These are phyloP conservation scores for Lanmaoa rubissima DNA, from an alignment of 768 basidiomycete genomes.

Conservation along the genomic window DNA sequence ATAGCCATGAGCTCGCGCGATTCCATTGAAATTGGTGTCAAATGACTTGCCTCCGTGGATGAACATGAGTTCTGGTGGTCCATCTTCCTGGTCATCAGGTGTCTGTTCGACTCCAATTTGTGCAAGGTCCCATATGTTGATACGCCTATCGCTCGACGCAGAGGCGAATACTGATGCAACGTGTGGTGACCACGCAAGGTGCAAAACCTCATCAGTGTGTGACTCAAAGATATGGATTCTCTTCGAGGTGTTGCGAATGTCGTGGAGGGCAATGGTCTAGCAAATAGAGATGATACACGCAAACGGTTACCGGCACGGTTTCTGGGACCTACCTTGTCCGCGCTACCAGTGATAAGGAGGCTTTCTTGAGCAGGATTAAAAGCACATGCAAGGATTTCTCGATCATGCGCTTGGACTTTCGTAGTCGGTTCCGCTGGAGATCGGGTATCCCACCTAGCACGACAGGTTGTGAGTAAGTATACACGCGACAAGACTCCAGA, in stretches of 20 bases:
- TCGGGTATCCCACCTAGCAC: slow-evolving; percentile 87
- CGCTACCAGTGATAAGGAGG: slow-evolving; percentile 86
- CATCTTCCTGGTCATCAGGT: slow-evolving; percentile 97
- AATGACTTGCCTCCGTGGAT: slow-evolving; percentile 80
- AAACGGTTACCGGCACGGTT: background rate
- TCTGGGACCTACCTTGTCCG: slow-evolving; percentile 70
- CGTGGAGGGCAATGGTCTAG: slow-evolving; percentile 87
- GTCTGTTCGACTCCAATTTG: slow-evolving; percentile 94
- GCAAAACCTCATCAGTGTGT: slow-evolving; percentile 93
- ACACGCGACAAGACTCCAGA: background rate
- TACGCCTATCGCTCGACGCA: slow-evolving; percentile 87
- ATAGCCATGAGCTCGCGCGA: background rate
- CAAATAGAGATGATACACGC: background rate
- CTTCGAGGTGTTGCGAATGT: slow-evolving; percentile 70
- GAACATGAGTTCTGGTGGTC: slow-evolving; percentile 94
- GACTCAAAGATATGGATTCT: slow-evolving; percentile 89
- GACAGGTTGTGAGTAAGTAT: slow-evolving; percentile 2
- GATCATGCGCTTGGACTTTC: slow-evolving; percentile 81
- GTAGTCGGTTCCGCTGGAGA: slow-evolving; percentile 63
- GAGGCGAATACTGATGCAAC: slow-evolving; percentile 92
- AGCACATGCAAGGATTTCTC: slow-evolving; percentile 87
- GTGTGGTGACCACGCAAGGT: slow-evolving; percentile 94
- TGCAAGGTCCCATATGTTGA: slow-evolving; percentile 93
- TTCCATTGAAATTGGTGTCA: background rate
- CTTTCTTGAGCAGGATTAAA: slow-evolving; percentile 83